These are phyloP conservation scores for Pulveroboletus ravenelii DNA, from an alignment of 768 basidiomycete genomes.

Conservation along the genomic window DNA sequence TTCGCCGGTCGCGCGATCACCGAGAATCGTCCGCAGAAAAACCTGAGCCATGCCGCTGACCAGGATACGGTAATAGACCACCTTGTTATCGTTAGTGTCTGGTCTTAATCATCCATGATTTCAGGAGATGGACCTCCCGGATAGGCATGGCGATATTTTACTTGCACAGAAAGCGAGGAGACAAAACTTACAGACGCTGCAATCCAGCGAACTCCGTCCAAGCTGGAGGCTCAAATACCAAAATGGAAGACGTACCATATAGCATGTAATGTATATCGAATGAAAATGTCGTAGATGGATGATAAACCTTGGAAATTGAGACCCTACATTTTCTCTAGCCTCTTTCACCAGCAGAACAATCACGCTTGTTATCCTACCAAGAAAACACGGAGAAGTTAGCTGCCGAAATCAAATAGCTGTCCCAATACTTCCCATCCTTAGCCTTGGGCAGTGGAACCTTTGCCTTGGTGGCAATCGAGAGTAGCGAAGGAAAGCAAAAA, in stretches of 20 bases:
- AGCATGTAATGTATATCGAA: background rate
- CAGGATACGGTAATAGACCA: too few species aligned
- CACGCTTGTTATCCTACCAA: too few species aligned
- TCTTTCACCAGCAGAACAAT: too few species aligned
- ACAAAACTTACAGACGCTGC: background rate
- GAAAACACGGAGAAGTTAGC: too few species aligned
- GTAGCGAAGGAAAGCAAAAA: background rate
- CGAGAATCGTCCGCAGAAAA: background rate
- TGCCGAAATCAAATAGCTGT: too few species aligned
- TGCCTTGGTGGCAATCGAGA: too few species aligned
- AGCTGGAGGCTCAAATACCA: background rate
- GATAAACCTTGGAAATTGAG: too few species aligned
- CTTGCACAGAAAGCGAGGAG: background rate
- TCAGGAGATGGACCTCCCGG: background rate
- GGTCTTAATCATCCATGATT: background rate
- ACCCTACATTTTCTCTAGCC: too few species aligned
- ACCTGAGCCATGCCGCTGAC: background rate
- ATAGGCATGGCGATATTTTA: background rate
- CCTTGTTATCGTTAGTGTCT: too few species aligned
- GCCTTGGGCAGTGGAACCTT: too few species aligned
- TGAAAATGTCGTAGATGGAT: background rate
- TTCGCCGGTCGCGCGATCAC: background rate
- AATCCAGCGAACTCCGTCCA: background rate
- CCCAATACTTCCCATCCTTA: too few species aligned
- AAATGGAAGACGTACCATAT: background rate